phyloP scores from a whole-genome alignment of 2,329 filamentous ascomycete genomes.

The Hymenoscyphus fraxineus region DNA sequence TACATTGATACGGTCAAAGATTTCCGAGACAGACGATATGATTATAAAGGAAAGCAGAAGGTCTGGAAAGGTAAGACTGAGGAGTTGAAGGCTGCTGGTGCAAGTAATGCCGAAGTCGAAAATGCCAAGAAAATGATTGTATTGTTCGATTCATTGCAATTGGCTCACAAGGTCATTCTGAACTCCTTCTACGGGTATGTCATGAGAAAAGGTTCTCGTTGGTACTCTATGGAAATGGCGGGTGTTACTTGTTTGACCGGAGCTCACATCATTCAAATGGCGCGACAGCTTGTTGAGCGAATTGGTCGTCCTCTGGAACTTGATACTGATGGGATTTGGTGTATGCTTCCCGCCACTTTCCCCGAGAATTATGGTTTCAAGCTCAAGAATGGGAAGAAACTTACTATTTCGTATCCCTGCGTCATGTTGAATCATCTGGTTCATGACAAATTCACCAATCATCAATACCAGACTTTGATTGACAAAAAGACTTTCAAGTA shows the following conservation, averaged over 20 bases:
- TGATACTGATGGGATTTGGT: slow-evolving; percentile 99
- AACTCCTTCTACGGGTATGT: slow-evolving; percentile 99
- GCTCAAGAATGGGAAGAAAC: slow-evolving; percentile 91
- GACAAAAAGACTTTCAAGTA: slow-evolving; percentile 82
- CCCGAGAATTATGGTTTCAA: slow-evolving; percentile 96
- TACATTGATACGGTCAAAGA: slow-evolving; percentile 95
- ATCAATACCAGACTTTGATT: slow-evolving; percentile 89
- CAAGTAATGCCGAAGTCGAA: slow-evolving; percentile 72
- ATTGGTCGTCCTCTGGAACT: slow-evolving; percentile 90
- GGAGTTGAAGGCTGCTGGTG: slow-evolving; percentile 76
- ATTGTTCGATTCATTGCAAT: slow-evolving; percentile 88
- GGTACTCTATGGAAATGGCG: slow-evolving; percentile 99
- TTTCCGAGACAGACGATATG: slow-evolving; percentile 94
- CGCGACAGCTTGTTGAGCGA: slow-evolving; percentile 85
- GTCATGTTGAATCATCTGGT: slow-evolving; percentile 99
- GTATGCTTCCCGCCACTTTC: slow-evolving; percentile 93
- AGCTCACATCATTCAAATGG: slow-evolving; percentile 95
- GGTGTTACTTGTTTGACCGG: slow-evolving; percentile 96
- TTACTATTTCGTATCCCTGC: slow-evolving; percentile 95
- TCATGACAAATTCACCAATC: slow-evolving; percentile 90
- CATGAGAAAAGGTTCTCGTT: slow-evolving; percentile 97
- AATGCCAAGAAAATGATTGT: slow-evolving; percentile 99
- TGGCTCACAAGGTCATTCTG: slow-evolving; percentile 97
- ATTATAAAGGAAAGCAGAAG: slow-evolving; percentile 98
- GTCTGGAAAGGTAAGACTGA: slow-evolving; percentile 98